Evolutionary conservation across 495 filamentous ascomycete genomes (phyloP), one percentile per base, ranked within the genome.

Genomic region (Penicillium riverlandense): DNA sequence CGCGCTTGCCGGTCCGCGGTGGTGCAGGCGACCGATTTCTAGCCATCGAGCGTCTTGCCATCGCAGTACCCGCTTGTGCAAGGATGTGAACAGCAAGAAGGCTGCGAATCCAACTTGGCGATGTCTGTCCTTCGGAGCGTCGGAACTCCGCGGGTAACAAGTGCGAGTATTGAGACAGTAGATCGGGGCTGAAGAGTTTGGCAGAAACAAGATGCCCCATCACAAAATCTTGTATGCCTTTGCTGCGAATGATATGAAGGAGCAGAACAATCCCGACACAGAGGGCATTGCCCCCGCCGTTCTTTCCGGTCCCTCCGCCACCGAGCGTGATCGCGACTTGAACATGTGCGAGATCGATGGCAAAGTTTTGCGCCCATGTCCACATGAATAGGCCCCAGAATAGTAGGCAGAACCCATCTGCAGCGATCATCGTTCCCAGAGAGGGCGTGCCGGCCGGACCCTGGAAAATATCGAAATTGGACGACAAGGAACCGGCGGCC

Each of bases 271-370:
- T 85, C 44, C 78, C 76, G 48, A 92, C 79, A 60, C 88, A 95
- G 31, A 92, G 73, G 35, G 86, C 70, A 47, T 71, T 72, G 44
- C 84, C 79, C 44, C 88, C 84, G 38, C 83, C 80, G 47, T 81
- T 86, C 48, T 85, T 87, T 40, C 79, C 84, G 7, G 85, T 72
- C 29, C 79, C 85, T 39, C 89, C 89, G 35, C 92, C 92, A 43
- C 92, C 92, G 13, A 98, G 71, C 1, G 90, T 92, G 36, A 96
- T 79, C 37, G 92, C 91, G 49, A 98, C 95, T 54, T 97, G 89
- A 34, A 90, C 89, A 63, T 97, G 90, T 33, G 92, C 89, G n/a
- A 97, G 73, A 56, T 97, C 92, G 58, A 97, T 73, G 30, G 89
- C 83, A 54, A 95, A 84, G 55, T 86, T 85, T 58, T 95, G 90